phyloP scores from a whole-genome alignment of 164 flowering plant genomes.

The Buxus sempervirens region DNA sequence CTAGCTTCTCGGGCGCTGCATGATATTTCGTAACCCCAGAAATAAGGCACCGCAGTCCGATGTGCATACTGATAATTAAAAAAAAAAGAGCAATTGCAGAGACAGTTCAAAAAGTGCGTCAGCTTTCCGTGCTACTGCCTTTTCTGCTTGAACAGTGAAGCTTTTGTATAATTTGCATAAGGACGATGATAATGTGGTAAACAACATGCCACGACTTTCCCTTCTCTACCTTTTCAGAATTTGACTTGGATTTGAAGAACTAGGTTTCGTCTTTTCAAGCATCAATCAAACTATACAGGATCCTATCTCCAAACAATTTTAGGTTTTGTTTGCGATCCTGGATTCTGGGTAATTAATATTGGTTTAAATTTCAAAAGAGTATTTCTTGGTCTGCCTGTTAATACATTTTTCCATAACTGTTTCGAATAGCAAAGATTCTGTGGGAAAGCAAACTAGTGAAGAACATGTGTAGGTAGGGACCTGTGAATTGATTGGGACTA shows the following conservation, averaged over 20 bases:
- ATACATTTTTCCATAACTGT: no score
- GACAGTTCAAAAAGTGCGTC: slow-evolving; percentile 22
- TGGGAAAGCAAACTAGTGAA: no score
- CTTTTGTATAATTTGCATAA: background rate
- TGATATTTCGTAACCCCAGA: slow-evolving; percentile 22
- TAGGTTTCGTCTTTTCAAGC: no score
- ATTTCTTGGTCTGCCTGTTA: no score
- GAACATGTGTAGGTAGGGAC: no score
- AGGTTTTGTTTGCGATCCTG: no score
- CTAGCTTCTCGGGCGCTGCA: slow-evolving; percentile 26
- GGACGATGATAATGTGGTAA: background rate
- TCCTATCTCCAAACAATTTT: no score
- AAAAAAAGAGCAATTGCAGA: no score
- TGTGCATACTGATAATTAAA: background rate
- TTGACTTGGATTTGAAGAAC: slow-evolving; percentile 5
- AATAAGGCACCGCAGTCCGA: background rate
- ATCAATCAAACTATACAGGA: no score
- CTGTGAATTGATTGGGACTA: background rate
- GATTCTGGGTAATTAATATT: no score
- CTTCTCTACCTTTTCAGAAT: background rate
- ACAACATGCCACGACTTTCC: background rate
- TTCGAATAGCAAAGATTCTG: no score
- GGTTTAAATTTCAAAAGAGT: no score
- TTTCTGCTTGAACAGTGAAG: background rate
- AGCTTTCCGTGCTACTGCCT: slow-evolving; percentile 14